Conservation (phyloP, 306 rosid genomes). For the Parietaria judaica region DNA sequence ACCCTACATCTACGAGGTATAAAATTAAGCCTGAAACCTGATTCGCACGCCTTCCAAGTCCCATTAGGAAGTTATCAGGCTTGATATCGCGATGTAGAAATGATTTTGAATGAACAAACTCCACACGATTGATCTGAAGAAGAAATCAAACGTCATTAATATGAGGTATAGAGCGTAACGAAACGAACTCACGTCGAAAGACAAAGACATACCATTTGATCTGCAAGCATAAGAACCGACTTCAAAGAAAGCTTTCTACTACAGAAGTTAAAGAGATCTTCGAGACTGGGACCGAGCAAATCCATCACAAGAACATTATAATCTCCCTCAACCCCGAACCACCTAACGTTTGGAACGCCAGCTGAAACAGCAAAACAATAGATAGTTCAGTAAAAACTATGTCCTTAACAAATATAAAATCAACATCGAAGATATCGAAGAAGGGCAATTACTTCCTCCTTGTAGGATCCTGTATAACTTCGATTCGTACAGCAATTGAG, state of each 20-base stretch:
- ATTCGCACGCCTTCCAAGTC: slow-evolving; percentile 94
- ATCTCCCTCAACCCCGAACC: slow-evolving; percentile 98
- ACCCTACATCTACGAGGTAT: neutral
- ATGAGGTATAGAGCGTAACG: neutral
- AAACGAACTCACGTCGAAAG: slow-evolving; percentile 1
- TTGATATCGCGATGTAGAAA: slow-evolving; percentile 95
- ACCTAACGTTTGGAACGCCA: slow-evolving; percentile 84
- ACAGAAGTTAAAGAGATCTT: slow-evolving; percentile 91
- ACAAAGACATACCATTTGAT: slow-evolving; percentile 70
- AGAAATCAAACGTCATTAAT: neutral
- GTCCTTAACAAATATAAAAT: neutral
- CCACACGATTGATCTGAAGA: slow-evolving; percentile 82
- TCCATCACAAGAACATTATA: slow-evolving; percentile 93
- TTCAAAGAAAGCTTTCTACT: slow-evolving; percentile 86
- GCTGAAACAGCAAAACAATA: slow-evolving; percentile 39
- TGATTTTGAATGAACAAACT: slow-evolving; percentile 81
- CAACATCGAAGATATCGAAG: neutral
- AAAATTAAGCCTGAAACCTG: slow-evolving; percentile 43
- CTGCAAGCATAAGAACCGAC: slow-evolving; percentile 95
- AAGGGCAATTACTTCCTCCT: slow-evolving; percentile 77
- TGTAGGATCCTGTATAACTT: slow-evolving; percentile 90
- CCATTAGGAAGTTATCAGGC: slow-evolving; percentile 97
- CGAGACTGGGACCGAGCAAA: slow-evolving; percentile 97
- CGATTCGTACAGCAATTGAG: slow-evolving; percentile 90
- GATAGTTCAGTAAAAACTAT: slow-evolving; percentile 3